Base-by-base conservation (phyloP, 176 grass and related monocot species). In the Thinopyrum elongatum region DNA sequence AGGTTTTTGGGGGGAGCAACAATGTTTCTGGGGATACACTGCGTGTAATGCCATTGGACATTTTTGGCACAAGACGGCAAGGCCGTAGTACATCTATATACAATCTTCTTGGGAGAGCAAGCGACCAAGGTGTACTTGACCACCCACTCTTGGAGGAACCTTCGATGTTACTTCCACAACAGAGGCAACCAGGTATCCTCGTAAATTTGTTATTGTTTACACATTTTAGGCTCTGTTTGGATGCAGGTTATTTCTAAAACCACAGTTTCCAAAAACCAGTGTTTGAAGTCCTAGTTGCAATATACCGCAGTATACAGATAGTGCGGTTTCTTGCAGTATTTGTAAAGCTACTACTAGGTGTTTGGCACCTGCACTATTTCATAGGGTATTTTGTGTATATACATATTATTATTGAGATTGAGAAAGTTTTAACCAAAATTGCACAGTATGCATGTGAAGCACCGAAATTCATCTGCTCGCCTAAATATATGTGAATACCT, bases 81-180 rank as follows among this genome's bases (percentile, higher is more conserved):
- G 94, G 97, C 15, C 92, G 97, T 42, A 99, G 94, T 74, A 90
- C 97, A 73, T 96, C 94, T 67, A 97, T 99, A 84, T 99, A 99
- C 88, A 99, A 99, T 88, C 92, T 99, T 80, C 88, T 99, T 65
- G 94, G 92, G 65, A 90, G 97, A 87, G 80, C 87, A 69, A 87
- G 85, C 28, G 94, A 96, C 88, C 90, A 94, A 59, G 88, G 88
- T 69, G 88, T 86, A 72, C 88, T 87, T 79, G 97, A 99, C 69
- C 97, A 99, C 73, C 97, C 97, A 2, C 86, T 99, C 27, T 79
- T 99, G 71, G 97, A 99, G 88, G 97, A 96, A 55, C 92, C 94
- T 60, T 90, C 97, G 3, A 42, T 92, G 49, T 66, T 90, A 19
- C 90, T 96, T 70, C 79, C 90, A 71, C 89, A 89, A 61, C 94